These are phyloP conservation scores for Purshia tridentata DNA, from an alignment of 306 rosid genomes.

Conservation along the genomic window DNA sequence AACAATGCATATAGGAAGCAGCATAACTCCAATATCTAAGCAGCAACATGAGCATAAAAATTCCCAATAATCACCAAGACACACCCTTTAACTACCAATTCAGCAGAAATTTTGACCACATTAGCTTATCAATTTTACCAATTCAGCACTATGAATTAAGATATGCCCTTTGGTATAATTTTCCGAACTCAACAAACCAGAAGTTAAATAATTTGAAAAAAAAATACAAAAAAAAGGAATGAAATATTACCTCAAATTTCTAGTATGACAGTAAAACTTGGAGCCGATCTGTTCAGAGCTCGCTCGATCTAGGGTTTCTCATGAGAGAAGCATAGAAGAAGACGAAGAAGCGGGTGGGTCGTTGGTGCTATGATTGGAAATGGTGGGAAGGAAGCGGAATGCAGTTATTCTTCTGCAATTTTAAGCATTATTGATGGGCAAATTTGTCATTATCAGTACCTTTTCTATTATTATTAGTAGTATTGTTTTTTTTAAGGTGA, in stretches of 20 bases:
- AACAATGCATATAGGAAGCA: neutral
- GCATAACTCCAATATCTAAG: neutral
- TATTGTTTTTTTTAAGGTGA: too few relatives aligned
- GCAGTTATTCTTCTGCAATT: neutral
- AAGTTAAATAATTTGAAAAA: neutral
- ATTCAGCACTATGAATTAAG: neutral
- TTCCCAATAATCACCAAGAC: neutral
- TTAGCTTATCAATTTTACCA: neutral
- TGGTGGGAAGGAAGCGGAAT: neutral
- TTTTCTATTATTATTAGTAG: too few relatives aligned
- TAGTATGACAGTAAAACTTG: neutral
- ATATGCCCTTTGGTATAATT: neutral
- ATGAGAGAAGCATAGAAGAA: neutral
- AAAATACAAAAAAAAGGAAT: neutral
- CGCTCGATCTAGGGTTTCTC: slow-evolving; percentile 1
- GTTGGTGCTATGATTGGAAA: neutral
- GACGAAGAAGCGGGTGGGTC: neutral
- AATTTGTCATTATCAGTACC: neutral
- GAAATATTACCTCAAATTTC: neutral
- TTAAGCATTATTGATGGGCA: neutral
- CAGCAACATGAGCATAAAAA: neutral
- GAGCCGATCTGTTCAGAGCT: neutral
- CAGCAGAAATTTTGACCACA: neutral
- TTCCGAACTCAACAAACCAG: neutral
- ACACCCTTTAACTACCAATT: neutral